These are phyloP conservation scores for Coemansia sp. DNA, from an alignment of 192 early-diverging fungal genomes.

Conservation along the genomic window DNA sequence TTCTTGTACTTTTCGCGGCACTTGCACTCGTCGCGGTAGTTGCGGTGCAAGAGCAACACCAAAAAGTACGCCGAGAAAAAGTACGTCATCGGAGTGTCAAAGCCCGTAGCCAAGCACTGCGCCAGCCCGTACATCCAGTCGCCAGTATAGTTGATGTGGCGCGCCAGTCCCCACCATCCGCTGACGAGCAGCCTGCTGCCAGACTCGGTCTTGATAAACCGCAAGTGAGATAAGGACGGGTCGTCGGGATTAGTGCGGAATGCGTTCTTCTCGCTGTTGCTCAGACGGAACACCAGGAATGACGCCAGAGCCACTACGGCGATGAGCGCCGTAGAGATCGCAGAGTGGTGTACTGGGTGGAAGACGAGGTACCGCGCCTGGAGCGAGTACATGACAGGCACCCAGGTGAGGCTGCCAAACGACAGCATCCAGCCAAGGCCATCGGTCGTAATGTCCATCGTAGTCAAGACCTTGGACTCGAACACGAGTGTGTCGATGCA, in stretches of 20 bases:
- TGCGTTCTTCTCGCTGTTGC: conserved; percentile 90
- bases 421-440: conserved; percentile 94
- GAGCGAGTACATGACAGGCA: conserved; percentile 87
- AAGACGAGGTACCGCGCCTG: conserved; percentile 88
- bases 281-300: conserved; percentile 84
- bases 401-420: conserved; percentile 85
- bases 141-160: conserved; percentile 95
- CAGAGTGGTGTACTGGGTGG: conserved; percentile 66
- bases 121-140: conserved; percentile 94
- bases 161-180: conserved; percentile 96
- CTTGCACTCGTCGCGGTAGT: conserved; percentile 85
- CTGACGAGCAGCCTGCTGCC: conserved; percentile 81
- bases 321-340: conserved; percentile 44
- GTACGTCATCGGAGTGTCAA: conserved; percentile 81
- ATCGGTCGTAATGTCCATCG: conserved; percentile 98
- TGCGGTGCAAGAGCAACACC: conserved; percentile 88
- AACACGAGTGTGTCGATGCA: conserved; percentile 78
- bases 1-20: conserved; percentile 92
- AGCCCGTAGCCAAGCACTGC: conserved; percentile 89
- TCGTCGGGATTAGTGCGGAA: conserved; percentile 77
- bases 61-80: conserved; percentile 95
- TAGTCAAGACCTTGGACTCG: conserved; percentile 83
- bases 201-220: conserved; percentile 82
- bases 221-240: conserved; percentile 68
- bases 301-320: conserved; percentile 61